Percentiles rank a stretch among this genome's conserved stretches.
Evolutionary conservation across 345 rosid genomes (phyloP).

Genomic region (Camelina sativa): DNA sequence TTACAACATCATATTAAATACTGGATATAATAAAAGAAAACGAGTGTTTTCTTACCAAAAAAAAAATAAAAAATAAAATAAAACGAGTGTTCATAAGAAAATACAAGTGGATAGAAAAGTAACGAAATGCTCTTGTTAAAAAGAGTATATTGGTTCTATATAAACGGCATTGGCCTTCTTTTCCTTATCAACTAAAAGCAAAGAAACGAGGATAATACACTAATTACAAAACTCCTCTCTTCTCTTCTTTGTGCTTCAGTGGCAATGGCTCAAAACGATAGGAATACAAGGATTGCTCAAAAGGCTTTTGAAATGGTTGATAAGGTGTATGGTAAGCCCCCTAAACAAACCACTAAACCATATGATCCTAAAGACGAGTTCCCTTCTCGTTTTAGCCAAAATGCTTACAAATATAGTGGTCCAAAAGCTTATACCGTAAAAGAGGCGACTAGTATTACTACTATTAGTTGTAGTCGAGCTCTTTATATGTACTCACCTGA

Average conservation of each 20-base stretch:
- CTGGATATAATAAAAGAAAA: neutral
- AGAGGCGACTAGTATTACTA: slow-evolving; percentile 19
- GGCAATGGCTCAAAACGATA: slow-evolving; percentile 39
- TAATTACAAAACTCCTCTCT: slow-evolving; percentile 5
- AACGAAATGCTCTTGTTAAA: neutral
- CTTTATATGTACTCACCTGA: slow-evolving; percentile 15
- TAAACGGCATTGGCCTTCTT: slow-evolving; percentile 10
- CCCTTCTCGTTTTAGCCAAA: slow-evolving; percentile 27
- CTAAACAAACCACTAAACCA: neutral
- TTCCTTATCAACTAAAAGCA: slow-evolving; percentile 19
- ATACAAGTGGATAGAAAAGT: slow-evolving; percentile 22
- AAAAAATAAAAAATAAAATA: no score
- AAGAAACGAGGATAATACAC: slow-evolving; percentile 21
- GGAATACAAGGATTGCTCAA: slow-evolving; percentile 17
- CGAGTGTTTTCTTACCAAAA: no score
- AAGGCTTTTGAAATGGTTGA: slow-evolving; percentile 39
- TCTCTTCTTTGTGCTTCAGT: slow-evolving; percentile 24
- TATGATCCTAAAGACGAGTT: slow-evolving; percentile 29
- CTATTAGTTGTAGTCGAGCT: slow-evolving; percentile 11
- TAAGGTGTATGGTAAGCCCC: slow-evolving; percentile 27
- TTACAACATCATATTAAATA: slow-evolving; percentile 8
- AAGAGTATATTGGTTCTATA: slow-evolving; percentile 28
- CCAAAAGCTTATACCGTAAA: slow-evolving; percentile 29
- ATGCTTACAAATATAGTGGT: slow-evolving; percentile 23
- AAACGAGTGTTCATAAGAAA: slow-evolving; percentile 10